A percentile compares a stretch with the other conserved stretches of the same genome.
These are phyloP conservation scores for Jatropha podagrica DNA, from an alignment of 441 rosid genomes.

Conservation along the genomic window DNA sequence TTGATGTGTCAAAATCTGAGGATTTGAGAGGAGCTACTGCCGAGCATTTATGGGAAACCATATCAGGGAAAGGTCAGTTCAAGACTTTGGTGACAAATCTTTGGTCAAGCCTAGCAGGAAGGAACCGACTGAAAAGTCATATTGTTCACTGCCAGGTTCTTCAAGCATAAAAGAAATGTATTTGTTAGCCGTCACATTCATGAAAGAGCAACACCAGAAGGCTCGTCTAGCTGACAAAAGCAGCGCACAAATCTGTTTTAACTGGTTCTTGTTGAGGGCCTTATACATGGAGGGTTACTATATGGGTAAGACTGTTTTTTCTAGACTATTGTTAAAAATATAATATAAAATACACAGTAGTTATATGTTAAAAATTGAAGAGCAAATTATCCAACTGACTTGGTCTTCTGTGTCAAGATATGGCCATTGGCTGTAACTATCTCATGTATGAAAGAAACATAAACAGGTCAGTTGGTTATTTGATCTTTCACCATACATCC, in stretches of 20 bases:
- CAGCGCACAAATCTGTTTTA: conserved; percentile 10
- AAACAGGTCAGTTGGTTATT: conserved; percentile 30
- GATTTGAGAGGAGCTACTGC: conserved; percentile 56
- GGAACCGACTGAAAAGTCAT: conserved; percentile 75
- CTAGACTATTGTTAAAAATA: conserved; percentile 26
- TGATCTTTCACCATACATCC: conserved; percentile 19
- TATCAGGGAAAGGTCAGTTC: conserved; percentile 78
- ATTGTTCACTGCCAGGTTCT: conserved; percentile 94
- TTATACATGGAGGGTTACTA: conserved; percentile 9
- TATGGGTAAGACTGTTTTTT: conserved; percentile 29
- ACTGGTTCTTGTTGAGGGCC: conserved; percentile 12
- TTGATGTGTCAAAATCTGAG: conserved; percentile 67
- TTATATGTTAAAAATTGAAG: conserved; percentile 29
- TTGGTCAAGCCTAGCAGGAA: conserved; percentile 85
- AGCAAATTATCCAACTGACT: conserved; percentile 27
- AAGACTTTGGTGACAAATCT: conserved; percentile 68
- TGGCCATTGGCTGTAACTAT: conserved; percentile 2
- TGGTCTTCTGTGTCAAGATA: background rate
- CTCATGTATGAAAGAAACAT: conserved; percentile 6
- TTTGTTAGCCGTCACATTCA: background rate
- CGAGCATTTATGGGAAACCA: conserved; percentile 76
- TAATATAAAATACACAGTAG: conserved; percentile 33
- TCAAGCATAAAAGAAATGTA: conserved; percentile 54
- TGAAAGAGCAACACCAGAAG: background rate
- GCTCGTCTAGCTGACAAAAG: conserved; percentile 6